Base-by-base conservation (phyloP, 768 basidiomycete genomes). In the Tricholoma bakamatsutake region DNA sequence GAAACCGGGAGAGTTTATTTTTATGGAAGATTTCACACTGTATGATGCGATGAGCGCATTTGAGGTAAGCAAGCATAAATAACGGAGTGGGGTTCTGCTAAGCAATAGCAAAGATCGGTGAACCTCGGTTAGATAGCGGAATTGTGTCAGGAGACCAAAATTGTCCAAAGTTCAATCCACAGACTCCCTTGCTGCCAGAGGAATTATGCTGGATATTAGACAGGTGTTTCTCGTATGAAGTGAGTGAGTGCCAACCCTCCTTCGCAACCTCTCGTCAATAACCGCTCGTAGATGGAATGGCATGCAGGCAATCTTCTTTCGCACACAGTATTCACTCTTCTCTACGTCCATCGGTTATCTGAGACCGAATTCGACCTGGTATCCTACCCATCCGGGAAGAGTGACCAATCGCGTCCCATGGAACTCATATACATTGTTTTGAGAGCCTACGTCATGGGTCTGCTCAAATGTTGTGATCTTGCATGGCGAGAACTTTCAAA, bases 31-130 rank as follows among this genome's bases (percentile, higher is more conserved):
- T 30, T 87, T 92, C 61, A 80, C 82, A 15, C 75, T 96, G 47
- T 80, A 86, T 58, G 94, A 98, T 58, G 86, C 92, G n/a, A 96
- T 98, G 93, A 89, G 88, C 62, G 90, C 92, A 12, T 84, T 97
- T 53, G 89, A 94, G 81, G 91, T 89, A 66, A 56, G 76, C 62
- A 52, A 39, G 15, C 45, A 35, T 50, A 17, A 31, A 40, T 39
- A 40, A 13, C 24, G 12, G 39, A 12, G 10, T 12, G 54, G 6
- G 15, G 10, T 28, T 10, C 11, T 56, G 53, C 58, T 61, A 50
- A 60, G 58, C 58, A 59, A 47, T 45, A 11, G 57, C 39, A 69
- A 24, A 95, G 93, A 91, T 95, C 50, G 89, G 93, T 18, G 92
- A 96, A 68, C 87, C 91, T 21, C 83, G 90, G 10, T 83, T 95